Evolutionary conservation across 2,329 filamentous ascomycete genomes (phyloP).

Genomic region (Diaporthe australafricana): DNA sequence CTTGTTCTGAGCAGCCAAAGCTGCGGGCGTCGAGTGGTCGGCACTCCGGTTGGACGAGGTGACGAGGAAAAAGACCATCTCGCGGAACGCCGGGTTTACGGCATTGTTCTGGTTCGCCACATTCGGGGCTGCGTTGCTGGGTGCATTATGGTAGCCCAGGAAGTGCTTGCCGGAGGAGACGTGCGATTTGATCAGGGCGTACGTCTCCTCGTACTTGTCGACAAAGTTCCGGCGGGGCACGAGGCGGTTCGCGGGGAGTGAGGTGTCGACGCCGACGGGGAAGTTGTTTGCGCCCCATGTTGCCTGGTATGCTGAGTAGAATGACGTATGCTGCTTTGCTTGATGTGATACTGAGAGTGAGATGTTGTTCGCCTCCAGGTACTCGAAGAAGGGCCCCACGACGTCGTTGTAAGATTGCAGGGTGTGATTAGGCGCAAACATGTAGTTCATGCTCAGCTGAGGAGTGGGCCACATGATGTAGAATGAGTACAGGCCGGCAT

Average conservation of each 20-base stretch:
- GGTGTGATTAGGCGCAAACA: not conserved
- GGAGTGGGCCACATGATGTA: conserved; percentile 10
- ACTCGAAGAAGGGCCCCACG: conserved; percentile 1
- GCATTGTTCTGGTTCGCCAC: conserved; percentile 45
- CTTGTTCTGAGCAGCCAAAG: not conserved
- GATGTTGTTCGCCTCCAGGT: not conserved
- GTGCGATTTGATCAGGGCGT: conserved; percentile 46
- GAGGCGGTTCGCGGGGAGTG: conserved; percentile 10
- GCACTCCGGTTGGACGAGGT: conserved; percentile 43
- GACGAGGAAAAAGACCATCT: conserved; percentile 52
- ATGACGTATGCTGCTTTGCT: not conserved
- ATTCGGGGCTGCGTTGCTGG: not conserved
- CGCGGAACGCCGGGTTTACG: conserved; percentile 59
- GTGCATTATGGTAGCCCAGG: conserved; percentile 40
- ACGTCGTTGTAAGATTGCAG: not conserved
- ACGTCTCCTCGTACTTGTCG: conserved; percentile 35
- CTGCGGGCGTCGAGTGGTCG: conserved; percentile 32
- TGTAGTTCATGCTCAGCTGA: conserved; percentile 3
- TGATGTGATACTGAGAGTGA: not conserved
- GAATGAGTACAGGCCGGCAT: not conserved
- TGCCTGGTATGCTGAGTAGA: conserved; percentile 2
- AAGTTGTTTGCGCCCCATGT: conserved; percentile 6
- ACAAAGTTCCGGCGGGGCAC: conserved; percentile 3
- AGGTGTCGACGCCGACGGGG: not conserved
- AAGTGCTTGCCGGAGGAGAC: conserved; percentile 43